Evolutionary conservation across 2,329 filamentous ascomycete genomes (phyloP), one percentile per base, ranked within the genome.

Genomic region (Paramyrothecium sp.): DNA sequence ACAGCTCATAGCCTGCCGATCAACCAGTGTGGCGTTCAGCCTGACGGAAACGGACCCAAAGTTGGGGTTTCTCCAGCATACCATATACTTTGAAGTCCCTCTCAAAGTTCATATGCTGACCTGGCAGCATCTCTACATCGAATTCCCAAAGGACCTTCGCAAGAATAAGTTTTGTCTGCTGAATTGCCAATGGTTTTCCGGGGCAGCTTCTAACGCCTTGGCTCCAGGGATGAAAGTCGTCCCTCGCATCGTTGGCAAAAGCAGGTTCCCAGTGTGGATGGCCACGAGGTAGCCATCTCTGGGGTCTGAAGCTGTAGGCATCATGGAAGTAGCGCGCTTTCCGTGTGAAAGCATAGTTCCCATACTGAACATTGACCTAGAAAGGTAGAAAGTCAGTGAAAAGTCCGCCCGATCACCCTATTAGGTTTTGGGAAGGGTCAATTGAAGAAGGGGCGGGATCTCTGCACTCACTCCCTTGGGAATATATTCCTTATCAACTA

Each of bases 401-500:
- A n/a, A n/a, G n/a, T n/a, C n/a, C n/a, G n/a, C n/a, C n/a, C n/a
- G n/a, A n/a, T n/a, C n/a, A n/a, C n/a, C n/a, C n/a, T n/a, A n/a
- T n/a, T n/a, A n/a, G n/a, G n/a, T n/a, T n/a, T n/a, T n/a, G n/a
- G n/a, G n/a, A n/a, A n/a, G n/a, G n/a, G n/a, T n/a, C n/a, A n/a
- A n/a, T n/a, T n/a, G n/a, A n/a, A n/a, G n/a, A n/a, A n/a, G n/a
- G n/a, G n/a, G n/a, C n/a, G n/a, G n/a, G n/a, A n/a, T n/a, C n/a
- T n/a, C n/a, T n/a, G n/a, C n/a, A n/a, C 30, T 26, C 51, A 58
- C 57, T n/a, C 57, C 57, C 49, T 46, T 56, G 53, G 51, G 60
- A 54, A 68, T 61, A 48, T 63, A 68, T 38, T 63, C 38, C 10
- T 64, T 65, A 26, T 68, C 65, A 2, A 67, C 63, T 16, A 34